Base-by-base conservation (phyloP, 768 basidiomycete species). In the Cytidiella melzeri region DNA sequence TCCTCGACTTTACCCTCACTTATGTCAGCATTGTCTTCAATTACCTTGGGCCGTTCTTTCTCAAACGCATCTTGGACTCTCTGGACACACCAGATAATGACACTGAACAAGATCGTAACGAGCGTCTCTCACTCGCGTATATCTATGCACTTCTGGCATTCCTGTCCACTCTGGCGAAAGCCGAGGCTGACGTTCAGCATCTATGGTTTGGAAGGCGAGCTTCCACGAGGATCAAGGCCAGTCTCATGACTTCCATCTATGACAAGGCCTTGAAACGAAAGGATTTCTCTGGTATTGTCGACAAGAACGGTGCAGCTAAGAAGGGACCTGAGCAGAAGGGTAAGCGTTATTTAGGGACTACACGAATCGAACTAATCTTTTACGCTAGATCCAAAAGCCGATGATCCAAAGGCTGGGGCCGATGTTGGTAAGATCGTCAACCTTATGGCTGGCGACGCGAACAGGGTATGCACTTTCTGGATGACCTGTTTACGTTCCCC, bases 341-440 rank as follows among this genome's bases (percentile, higher is more conserved):
- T n/a, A 39, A 45, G 36, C 15, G 12, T 40, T 42, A 5, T 19
- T 23, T 12, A 24, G 2, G 40, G 7, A 23, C 21, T 41, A 9
- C 9, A 26, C 25, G 43, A 20, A 5, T 12, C 24, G 23, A 41
- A 19, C 40, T 41, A 19, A 41, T 9, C 19, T 7, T 9, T 19
- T 18, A 7, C 9, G 23, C 7, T n/a, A 48, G 47, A 48, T 18
- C 47, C 53, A 42, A 74, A 67, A 59, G 64, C 43, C 27, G 68
- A 69, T 51, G 72, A 87, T 25, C 78, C 82, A 1, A 84, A 79
- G 56, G 77, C 84, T 0, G 87, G 89, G 13, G 92, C 92, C 6
- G 87, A 92, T 61, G 74, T 87, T 11, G 92, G 92, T 11, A 92
- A 93, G 64, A 89, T 94, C 45, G 88, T 93, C 47, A 90, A 91